Evolutionary conservation across 805 yeast species (phyloP), one percentile per base, ranked within the genome.

Genomic region (Phaffomyces thermotolerans): DNA sequence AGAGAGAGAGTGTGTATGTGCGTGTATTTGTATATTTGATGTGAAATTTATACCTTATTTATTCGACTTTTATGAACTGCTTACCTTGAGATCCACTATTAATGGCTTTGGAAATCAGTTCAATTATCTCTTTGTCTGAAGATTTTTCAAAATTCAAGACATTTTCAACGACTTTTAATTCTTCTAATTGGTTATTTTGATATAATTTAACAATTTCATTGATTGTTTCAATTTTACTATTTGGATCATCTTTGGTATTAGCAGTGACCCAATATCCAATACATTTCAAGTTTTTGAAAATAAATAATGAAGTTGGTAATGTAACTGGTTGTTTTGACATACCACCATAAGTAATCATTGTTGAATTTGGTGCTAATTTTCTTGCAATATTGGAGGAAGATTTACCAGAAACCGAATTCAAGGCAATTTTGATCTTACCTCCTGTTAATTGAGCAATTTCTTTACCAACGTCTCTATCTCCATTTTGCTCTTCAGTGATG

Each of bases 321-420:
- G 78, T 75, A 10, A 93, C 95, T 2, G 99, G 99, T 66, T 87
- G 90, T 71, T 82, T 80, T 4, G 97, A 87, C 99, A 93, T 93
- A 33, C 95, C 98, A 30, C 99, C 99, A 59, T 93, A 93, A 1
- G 98, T 88, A 53, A 89, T 77, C 71, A 93, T 68, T 39, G 80
- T 74, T 2, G 93, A 95, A 53, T 85, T 78, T 14, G 69, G 66
- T 33, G 78, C 79, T 44, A 93, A 72, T 61, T 89, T 91, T 52
- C 96, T 74, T 9, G 95, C 91, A 53, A 93, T 72, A 35, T 82
- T 82, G 0, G 95, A 72, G 18, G 88, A 77, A 32, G 88, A 82
- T 47, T 83, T 75, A 30, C 99, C 99, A 43, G 99, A 97, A 31
- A 95, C 91, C 57, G 95, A 86, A 65, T 93, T 93, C 51, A 93